Evolutionary conservation across 148 eudicot genomes (phyloP), one percentile per base, ranked within the genome.

Genomic region (Rhododendron vialii): DNA sequence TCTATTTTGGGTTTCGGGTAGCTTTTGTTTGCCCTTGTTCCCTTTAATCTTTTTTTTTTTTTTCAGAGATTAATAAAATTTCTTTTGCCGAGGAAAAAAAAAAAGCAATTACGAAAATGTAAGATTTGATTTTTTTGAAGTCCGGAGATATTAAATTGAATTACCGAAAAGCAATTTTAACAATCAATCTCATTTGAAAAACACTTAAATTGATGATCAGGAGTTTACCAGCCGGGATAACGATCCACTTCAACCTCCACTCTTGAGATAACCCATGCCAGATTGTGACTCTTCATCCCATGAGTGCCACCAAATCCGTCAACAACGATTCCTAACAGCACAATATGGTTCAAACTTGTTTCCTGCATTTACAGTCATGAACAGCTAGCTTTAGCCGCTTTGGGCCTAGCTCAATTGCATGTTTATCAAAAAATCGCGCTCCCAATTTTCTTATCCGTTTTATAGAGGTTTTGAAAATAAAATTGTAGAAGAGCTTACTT

Each of bases 181-280:
- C 61, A 18, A 55, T 5, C 6, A 55, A 53, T 53, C 18, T 55
- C 61, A 55, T 17, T 15, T 55, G 1, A 55, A 55, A 55, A 50
- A 14, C 55, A 50, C 12, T 50, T 50, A 50, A 50, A 50, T 50
- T 11, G 55, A 17, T 55, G 61, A 38, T 38, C 6, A 61, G 1
- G 24, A 73, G 14, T 53, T 86, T 93, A 93, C 98, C 98, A 96
- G 65, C 92, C 92, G 75, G 98, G 98, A 59, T 94, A 94, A 80
- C 91, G 94, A 87, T 92, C 90, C 4, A 94, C 90, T 84, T 88
- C 90, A 81, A 92, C 91, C 86, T 96, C 95, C 95, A 92, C 92
- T 86, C 93, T 94, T 76, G 96, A 91, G 67, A 94, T 93, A 85
- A 96, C 98, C 98, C 98, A 94, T 35, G 93, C 94, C 78, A 96